Base-by-base conservation (phyloP, 2,329 filamentous ascomycete species). In the Phialophora verrucosa region DNA sequence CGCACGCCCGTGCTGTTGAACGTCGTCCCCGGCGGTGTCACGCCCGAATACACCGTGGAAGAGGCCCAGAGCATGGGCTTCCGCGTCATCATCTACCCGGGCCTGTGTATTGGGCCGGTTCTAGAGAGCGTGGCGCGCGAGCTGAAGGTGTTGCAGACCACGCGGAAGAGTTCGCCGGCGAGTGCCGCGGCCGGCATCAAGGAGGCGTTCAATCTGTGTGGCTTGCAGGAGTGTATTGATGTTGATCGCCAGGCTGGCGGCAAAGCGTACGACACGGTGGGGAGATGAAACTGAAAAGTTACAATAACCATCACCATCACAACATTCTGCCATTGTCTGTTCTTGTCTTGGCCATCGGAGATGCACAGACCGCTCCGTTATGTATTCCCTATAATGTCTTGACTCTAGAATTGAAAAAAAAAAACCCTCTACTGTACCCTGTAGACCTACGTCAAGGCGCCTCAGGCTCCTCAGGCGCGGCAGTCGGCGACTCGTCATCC, bases 11-110 rank as follows among this genome's bases (percentile, higher is more conserved):
- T 81, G 69, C 59, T 82, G 54, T 67, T 81, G 64, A 82, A 82
- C 67, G 80, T 80, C 74, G 80, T 82, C 12, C 78, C 81, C 68
- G 76, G 80, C 63, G 80, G 79, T 14, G 73, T 76, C 6, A 80
- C 77, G 35, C 79, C 80, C n/a, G 73, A 74, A 17, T 74, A 79
- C 25, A 74, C 78, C 17, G 75, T 76, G 8, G 69, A 73, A 17
- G 78, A 81, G 64, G 78, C 79, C 5, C 66, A 72, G 42, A 73
- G 79, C 68, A 70, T 82, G 56, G 80, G 80, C 0, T 82, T 81
- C 65, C 73, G 75, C 2, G 76, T 82, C 29, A 79, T 81, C 57
- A 81, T 81, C 64, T 80, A 78, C 67, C 77, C 79, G 0, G 79
- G 79, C 66, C 77, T 77, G 11, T 76, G 75, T 12, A 63, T 81